Evolutionary conservation across 306 rosid species (phyloP), one percentile per base, ranked within the genome.

Genomic region (Prosopis cineraria): DNA sequence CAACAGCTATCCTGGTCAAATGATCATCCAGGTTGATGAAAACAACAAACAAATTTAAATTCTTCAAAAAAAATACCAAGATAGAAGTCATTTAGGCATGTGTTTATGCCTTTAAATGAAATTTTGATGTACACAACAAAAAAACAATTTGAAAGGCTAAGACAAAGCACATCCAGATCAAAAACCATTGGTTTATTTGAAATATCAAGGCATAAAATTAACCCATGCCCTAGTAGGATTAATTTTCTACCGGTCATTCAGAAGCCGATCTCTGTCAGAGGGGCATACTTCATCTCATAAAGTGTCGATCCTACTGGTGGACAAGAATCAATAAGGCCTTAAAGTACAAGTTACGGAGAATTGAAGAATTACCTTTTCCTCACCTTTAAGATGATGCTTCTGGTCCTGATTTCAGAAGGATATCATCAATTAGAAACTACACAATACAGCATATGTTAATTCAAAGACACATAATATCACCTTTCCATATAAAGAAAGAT

Each of bases 401-500:
- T 27, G 74, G 74, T 53, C 91, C 91, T 88, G 84, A 72, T 76
- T 72, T 76, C 53, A 50, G 56, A 73, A 79, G 72, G 76, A 52
- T 79, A 59, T 47, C 58, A 63, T 70, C 71, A 72, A 76, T 78
- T 20, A 82, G 71, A 72, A 84, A 66, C 74, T 25, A 69, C 5
- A 73, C 62, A 81, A 72, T 62, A 37, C 9, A 63, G 78, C 36
- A 82, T 66, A 52, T 72, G 72, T 52, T 69, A 63, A 53, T 43
- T 62, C 47, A 83, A 25, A 70, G 82, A 79, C 72, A 27, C 43
- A 73, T 27, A 59, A 62, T 66, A 85, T 80, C 83, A 95, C 98
- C 98, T 92, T 85, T 72, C 87, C 96, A 68, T 95, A 88, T 78
- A 95, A 86, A 81, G 96, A 89, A 83, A 86, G 81, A 83, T 92